Evolutionary conservation across 75 land plant genomes (phyloP), one percentile per base, ranked within the genome.

Genomic region (Selaginella tamariscina): DNA sequence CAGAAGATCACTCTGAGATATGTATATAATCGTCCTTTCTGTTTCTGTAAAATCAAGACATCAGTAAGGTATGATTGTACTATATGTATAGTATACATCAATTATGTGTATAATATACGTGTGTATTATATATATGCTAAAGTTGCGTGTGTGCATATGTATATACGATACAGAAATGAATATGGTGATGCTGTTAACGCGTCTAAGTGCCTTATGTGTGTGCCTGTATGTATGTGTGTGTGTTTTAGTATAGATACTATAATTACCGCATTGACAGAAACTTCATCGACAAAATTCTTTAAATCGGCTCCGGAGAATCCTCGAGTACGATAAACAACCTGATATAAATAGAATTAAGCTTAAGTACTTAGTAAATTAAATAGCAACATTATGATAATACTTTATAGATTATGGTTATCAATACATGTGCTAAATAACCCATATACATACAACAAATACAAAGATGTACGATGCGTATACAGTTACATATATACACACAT

Each of bases 241-340:
- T n/a, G n/a, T n/a, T n/a, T n/a, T n/a, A n/a, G n/a, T n/a, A n/a
- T n/a, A n/a, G n/a, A n/a, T n/a, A n/a, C n/a, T n/a, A n/a, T n/a
- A n/a, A n/a, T n/a, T 39, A 39, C 49, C 56, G 98, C 81, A 88
- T 88, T 86, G 44, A 93, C 86, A 69, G 70, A 84, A 26, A 94
- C 80, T 76, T 94, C 98, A 78, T 89, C 89, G 29, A 89, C 84
- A 65, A 94, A 84, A 70, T 83, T 87, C 20, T 85, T 75, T 24
- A 94, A 82, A 78, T 94, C 98, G 44, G 98, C 98, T 22, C 98
- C 98, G 30, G 98, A 89, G 78, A 79, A 89, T 30, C 98, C 98
- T 74, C 80, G 77, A 24, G 98, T 89, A 33, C 98, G 91, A 60
- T 83, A 94, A 15, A 87, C 98, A 79, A 94, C 83, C 98, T 94